Evolutionary conservation across 257 asterid genomes (phyloP).

Genomic region (Schizonepeta tenuifolia): DNA sequence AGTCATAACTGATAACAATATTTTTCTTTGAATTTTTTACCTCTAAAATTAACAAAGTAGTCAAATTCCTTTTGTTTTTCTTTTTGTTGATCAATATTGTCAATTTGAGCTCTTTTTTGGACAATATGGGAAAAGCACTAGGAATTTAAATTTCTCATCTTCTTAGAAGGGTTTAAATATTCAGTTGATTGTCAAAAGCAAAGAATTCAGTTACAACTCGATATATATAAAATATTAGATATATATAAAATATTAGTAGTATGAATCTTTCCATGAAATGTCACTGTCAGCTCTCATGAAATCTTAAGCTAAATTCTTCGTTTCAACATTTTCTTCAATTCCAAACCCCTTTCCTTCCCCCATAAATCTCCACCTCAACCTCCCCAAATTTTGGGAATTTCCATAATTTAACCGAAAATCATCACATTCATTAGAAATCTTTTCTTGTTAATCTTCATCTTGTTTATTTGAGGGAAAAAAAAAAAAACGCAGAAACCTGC

Average conservation of each 20-base stretch:
- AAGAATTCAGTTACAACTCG: too few species aligned
- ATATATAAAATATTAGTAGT: background rate
- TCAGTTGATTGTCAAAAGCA: too few species aligned
- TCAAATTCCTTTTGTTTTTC: background rate
- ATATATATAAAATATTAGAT: too few species aligned
- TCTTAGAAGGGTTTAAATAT: background rate
- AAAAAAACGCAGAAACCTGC: background rate
- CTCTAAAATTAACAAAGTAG: too few species aligned
- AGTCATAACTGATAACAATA: too few species aligned
- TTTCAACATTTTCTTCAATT: conserved; percentile 43
- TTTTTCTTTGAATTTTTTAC: too few species aligned
- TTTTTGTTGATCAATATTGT: background rate
- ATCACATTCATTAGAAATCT: background rate
- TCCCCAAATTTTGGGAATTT: background rate
- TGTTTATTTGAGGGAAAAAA: background rate
- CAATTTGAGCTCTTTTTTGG: conserved; percentile 24
- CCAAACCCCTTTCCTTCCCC: conserved; percentile 34
- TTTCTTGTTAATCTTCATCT: background rate
- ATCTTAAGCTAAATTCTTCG: conserved; percentile 31
- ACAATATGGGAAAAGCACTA: conserved; percentile 6
- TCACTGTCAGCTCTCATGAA: background rate
- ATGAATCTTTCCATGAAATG: conserved; percentile 30
- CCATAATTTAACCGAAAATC: background rate
- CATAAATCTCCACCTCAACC: conserved; percentile 28
- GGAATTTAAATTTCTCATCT: background rate